Evolutionary conservation across 2,329 filamentous ascomycete genomes (phyloP), one percentile per base, ranked within the genome.

Genomic region (Colletotrichum theobromicola): DNA sequence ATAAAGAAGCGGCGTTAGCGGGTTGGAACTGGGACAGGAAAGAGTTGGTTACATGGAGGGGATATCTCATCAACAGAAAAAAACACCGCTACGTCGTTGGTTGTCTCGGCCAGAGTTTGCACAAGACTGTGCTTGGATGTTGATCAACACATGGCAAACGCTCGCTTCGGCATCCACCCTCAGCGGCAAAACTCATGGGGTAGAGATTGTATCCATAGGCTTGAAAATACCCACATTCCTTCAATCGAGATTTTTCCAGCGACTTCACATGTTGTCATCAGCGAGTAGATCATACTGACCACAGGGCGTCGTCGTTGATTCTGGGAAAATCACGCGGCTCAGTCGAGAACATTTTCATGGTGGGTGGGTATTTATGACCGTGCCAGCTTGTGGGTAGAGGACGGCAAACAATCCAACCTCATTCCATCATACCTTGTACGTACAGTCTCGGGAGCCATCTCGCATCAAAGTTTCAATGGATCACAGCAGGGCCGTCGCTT

Each of bases 181-280:
- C 34, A 50, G n/a, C 53, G n/a, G 30, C 13, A 5, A 18, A 18
- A 46, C 46, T 55, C 15, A 18, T 34, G 28, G 3, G 35, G 10
- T 50, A 8, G 53, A 26, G 24, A 42, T 50, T 50, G 55, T 68
- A 68, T 50, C 28, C 21, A 50, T 68, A 68, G 55, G 55, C 24
- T 21, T 35, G 35, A 67, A 60, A 68, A 60, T 50, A 61, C 53
- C 55, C 69, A 72, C 69, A 67, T 72, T 72, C 69, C 63, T 61
- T 72, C 50, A 72, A 53, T 61, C 50, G 55, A 46, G 12, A 21
- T n/a, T 21, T 21, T 34, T 2, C 30, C 30, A 55, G 16, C 21
- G 16, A 34, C 6, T 4, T 60, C 12, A 28, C 7, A 60, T n/a
- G 9, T 46, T n/a, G n/a, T n/a, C n/a, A n/a, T n/a, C n/a, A n/a